Evolutionary conservation across 768 basidiomycete species (phyloP).

Genomic region (Podaxis pistillaris): DNA sequence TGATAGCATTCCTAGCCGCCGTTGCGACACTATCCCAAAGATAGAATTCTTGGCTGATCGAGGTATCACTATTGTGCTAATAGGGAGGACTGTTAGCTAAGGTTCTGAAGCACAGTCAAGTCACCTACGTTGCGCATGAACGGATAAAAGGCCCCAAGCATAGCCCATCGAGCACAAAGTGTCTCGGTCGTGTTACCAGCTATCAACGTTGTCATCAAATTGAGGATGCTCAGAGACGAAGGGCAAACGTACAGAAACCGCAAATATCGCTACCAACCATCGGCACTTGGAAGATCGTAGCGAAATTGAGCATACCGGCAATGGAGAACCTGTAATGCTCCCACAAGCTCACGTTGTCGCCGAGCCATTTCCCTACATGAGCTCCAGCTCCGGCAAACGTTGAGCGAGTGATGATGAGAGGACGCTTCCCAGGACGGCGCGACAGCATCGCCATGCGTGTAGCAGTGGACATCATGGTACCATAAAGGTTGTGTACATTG

Average conservation of each 20-base stretch:
- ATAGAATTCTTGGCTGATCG: slow-evolving; percentile 67
- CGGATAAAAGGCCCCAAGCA: slow-evolving; percentile 73
- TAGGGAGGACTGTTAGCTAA: not conserved
- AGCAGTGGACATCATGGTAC: slow-evolving; percentile 67
- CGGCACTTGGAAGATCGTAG: slow-evolving; percentile 62
- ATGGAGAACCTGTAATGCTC: slow-evolving; percentile 58
- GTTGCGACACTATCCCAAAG: slow-evolving; percentile 55
- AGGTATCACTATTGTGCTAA: slow-evolving; percentile 54
- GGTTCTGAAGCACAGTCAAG: not conserved
- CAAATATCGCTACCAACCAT: slow-evolving; percentile 80
- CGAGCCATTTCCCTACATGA: slow-evolving; percentile 74
- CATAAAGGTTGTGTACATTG: slow-evolving; percentile 66
- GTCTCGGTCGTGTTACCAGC: slow-evolving; percentile 63
- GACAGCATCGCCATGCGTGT: slow-evolving; percentile 62
- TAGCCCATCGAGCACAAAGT: slow-evolving; percentile 75
- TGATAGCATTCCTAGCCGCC: slow-evolving; percentile 58
- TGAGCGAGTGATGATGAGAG: slow-evolving; percentile 70
- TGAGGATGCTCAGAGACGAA: not conserved
- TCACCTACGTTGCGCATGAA: slow-evolving; percentile 72
- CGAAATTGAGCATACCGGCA: slow-evolving; percentile 66
- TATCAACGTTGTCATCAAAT: slow-evolving; percentile 17
- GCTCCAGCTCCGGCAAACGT: slow-evolving; percentile 69
- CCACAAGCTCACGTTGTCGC: slow-evolving; percentile 63
- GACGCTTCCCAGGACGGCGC: slow-evolving; percentile 57
- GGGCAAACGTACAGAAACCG: slow-evolving; percentile 47